phyloP scores from a whole-genome alignment of 257 asterid species.

The Penstemon newberryi region DNA sequence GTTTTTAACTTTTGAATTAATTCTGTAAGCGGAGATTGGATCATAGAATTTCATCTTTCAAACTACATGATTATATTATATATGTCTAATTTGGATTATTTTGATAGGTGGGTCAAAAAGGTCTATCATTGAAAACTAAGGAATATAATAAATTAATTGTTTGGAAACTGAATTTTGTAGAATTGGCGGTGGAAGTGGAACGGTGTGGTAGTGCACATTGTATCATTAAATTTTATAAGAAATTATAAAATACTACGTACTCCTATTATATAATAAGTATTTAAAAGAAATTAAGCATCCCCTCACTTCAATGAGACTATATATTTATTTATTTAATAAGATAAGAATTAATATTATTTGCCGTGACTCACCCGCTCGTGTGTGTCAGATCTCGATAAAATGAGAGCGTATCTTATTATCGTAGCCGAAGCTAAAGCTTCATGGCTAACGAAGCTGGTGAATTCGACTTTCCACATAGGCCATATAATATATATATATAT shows the following conservation, averaged over 20 bases:
- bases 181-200: not conserved
- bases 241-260: not conserved
- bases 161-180: not conserved
- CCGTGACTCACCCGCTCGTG: constrained; percentile 50
- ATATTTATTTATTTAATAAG: constrained; percentile 15
- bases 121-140: no score
- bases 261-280: no score
- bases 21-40: no score
- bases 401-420: constrained; percentile 35
- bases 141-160: not conserved
- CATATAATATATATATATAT: no score
- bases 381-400: constrained; percentile 58
- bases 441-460: constrained; percentile 50
- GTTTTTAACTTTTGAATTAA: no score
- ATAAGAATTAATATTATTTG: no score
- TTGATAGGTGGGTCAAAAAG: no score
- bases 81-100: no score
- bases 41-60: no score
- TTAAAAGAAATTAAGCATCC: no score
- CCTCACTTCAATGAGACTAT: constrained; percentile 15
- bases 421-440: constrained; percentile 54
- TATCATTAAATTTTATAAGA: not conserved
- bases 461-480: not conserved
- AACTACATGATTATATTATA: no score
- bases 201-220: not conserved